Evolutionary conservation across 345 rosid species (phyloP), one percentile per base, ranked within the genome.

Genomic region (Euphorbia pulcherrima): DNA sequence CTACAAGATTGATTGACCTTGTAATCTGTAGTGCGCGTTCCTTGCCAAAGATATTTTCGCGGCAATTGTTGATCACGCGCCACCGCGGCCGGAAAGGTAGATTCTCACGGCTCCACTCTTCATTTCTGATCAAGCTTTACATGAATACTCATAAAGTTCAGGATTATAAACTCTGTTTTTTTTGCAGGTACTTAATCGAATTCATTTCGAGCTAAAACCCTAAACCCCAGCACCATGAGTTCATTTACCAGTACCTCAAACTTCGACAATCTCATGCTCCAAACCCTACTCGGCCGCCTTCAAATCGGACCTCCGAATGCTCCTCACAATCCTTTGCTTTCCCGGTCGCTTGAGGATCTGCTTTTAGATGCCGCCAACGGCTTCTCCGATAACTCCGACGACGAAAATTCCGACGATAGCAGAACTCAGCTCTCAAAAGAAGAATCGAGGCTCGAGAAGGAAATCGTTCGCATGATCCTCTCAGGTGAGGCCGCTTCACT

Each of bases 291-390:
- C 75, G 90, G 89, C 48, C 90, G 96, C 37, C 97, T 94, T 77
- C 99, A 91, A 72, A 83, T 90, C 72, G 83, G 83, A 35, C 84
- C 88, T 3, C 88, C 87, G 3, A 27, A 46, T 53, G 39, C 73
- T 64, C 6, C 78, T 28, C 76, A 69, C 69, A 79, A 75, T 56
- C 83, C 87, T 18, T 79, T 77, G 47, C 80, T 85, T 79, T 67
- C 92, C 52, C 89, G 87, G 76, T 84, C 97, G 67, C 92, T 94
- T 40, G 97, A 94, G 28, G 92, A 88, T 78, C 82, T 91, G 57
- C 88, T 89, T 67, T 79, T 86, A 70, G 90, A 87, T 70, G 83
- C 86, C 27, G 84, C 62, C 68, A 71, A 65, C 60, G 64, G 69
- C 29, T 67, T 80, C 16, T 83, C 86, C 58, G 82, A 81, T 12